Conservation (phyloP, 2,329 filamentous ascomycete species). For the Talaromyces sp. region DNA sequence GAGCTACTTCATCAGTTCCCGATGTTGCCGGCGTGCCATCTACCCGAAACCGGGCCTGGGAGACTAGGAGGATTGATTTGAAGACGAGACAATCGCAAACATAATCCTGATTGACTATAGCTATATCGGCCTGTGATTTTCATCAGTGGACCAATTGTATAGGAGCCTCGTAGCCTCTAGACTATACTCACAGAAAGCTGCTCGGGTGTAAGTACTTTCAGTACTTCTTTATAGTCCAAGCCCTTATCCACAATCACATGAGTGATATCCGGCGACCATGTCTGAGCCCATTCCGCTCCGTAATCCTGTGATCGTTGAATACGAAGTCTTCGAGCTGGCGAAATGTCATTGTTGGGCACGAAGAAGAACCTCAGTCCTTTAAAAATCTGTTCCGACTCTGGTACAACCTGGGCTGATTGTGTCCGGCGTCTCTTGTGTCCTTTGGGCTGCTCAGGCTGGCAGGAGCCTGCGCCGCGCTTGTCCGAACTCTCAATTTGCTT, state of each 20-base stretch:
- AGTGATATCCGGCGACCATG: constrained; percentile 56
- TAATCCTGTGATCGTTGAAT: constrained; percentile 71
- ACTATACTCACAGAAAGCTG: constrained; percentile 44
- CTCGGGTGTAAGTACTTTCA: constrained; percentile 50
- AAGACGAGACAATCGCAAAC: constrained; percentile 63
- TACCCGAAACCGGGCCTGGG: constrained; percentile 48
- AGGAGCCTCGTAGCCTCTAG: neutral
- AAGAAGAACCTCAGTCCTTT: constrained; percentile 64
- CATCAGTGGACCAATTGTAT: constrained; percentile 11
- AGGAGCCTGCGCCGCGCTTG: neutral
- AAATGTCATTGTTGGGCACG: constrained; percentile 72
- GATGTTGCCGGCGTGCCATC: constrained; percentile 17
- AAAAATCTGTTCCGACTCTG: constrained; percentile 56
- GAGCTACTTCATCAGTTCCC: neutral
- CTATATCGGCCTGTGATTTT: constrained; percentile 25
- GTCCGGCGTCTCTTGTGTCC: constrained; percentile 23
- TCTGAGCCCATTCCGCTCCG: constrained; percentile 66
- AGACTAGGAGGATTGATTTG: constrained; percentile 53
- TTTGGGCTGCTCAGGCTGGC: neutral
- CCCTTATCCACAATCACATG: constrained; percentile 74
- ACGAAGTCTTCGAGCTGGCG: constrained; percentile 60
- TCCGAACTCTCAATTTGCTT: neutral
- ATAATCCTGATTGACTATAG: constrained; percentile 65
- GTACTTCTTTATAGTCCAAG: constrained; percentile 60
- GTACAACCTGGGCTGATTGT: constrained; percentile 42